Evolutionary conservation across 345 rosid genomes (phyloP), one percentile per base, ranked within the genome.

Genomic region (Microthlaspi erraticum): DNA sequence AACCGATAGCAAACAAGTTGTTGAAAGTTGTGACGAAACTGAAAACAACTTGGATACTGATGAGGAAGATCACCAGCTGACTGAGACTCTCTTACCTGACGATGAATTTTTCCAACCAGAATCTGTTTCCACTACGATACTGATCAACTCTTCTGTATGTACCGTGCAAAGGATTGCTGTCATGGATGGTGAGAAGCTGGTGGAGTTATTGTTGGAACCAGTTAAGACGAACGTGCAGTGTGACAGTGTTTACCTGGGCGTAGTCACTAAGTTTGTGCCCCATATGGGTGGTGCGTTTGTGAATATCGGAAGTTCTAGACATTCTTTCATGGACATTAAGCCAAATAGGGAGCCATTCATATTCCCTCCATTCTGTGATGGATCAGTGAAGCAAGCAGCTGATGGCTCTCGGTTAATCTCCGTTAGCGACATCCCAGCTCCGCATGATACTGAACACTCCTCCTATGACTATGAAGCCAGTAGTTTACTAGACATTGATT

Each of bases 251-350:
- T 93, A 93, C 77, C 77, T 93, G 52, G 97, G 98, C 13, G 85
- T 89, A 46, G 82, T 93, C 52, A 77, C 88, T 48, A 91, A 89
- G 80, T 87, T 87, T 77, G 97, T 86, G 49, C 98, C 98, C 11
- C 86, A 87, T 73, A 91, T 93, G 98, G 96, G 96, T 43, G 98
- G 98, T 77, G 98, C 98, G 53, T 91, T 93, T 91, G 96, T 93
- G 64, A 89, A 89, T 66, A 89, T 93, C 54, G 96, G 96, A 66
- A 86, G 80, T 80, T 71, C 87, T 52, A 87, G 94, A 73, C 87
- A 87, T 78, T 87, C 93, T 64, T 88, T 93, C 68, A 86, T 93
- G 97, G 96, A 86, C 78, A 88, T 93, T 70, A 87, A 81, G 79
- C 77, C 82, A 68, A 82, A 75, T 61, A 84, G 91, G 80, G 96